Base-by-base conservation (phyloP, 2,329 filamentous ascomycete genomes). In the Pseudogymnoascus sp. region DNA sequence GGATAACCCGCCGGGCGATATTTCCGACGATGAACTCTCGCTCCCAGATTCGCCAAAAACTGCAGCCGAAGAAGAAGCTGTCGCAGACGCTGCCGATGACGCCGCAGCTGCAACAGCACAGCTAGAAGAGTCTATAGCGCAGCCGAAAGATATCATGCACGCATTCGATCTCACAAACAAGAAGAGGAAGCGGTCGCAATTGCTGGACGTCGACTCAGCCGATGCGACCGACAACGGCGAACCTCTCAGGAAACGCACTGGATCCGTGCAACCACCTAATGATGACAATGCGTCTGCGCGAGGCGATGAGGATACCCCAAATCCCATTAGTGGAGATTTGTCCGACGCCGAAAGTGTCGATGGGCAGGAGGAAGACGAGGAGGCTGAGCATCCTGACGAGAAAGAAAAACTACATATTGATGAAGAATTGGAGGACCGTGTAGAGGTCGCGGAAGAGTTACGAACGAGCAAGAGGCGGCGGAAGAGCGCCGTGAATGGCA, bases 211-310 rank as follows among this genome's bases (percentile, higher is more conserved):
- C 69, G 65, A 31, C 62, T 72, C 23, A 70, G 76, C 45, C 13
- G 75, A 74, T 28, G 75, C 73, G 51, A 73, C 71, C 36, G 76
- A 74, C 63, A 66, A 71, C 11, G 73, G 73, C 7, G 74, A 74
- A 57, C 72, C 74, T 54, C 65, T 72, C 60, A 78, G 81, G 65
- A 86, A 86, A 73, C 81, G 83, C 65, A 78, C 79, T n/a, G 79
- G 78, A 23, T 83, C 83, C 6, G 75, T 81, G 48, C 75, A 72
- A 36, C 73, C 72, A 2, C 69, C 73, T 23, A n/a, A n/a, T 61
- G 72, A 77, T 62, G 77, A 77, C n/a, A 75, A 79, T 63, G 72
- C 72, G 19, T 76, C 77, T 48, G 76, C 75, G 41, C 78, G 79
- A 43, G 79, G 78, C 63, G 78, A 77, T 65, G 77, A 74, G 16